A percentile compares a stretch with the other conserved stretches of the same genome.
Evolutionary conservation across 257 asterid genomes (phyloP).

Genomic region (Jaltomata sinuosa): DNA sequence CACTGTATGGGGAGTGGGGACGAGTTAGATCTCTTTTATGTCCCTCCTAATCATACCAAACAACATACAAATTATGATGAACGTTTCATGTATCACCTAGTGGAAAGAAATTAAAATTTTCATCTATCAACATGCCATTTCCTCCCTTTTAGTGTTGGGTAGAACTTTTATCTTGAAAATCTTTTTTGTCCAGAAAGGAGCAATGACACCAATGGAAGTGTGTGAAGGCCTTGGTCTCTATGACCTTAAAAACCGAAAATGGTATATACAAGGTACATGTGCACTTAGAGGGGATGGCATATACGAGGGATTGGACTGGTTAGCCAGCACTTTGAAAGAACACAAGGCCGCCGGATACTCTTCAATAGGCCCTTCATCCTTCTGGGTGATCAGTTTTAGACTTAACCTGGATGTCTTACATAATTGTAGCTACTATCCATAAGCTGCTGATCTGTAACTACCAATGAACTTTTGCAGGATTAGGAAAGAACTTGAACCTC

Average conservation of each 20-base stretch:
- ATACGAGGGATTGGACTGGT: slow-evolving; percentile 96
- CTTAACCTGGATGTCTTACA: neutral
- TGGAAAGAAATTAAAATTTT: neutral
- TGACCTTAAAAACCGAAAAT: slow-evolving; percentile 77
- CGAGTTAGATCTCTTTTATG: neutral
- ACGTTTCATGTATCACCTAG: neutral
- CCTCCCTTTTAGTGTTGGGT: neutral
- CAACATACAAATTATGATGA: neutral
- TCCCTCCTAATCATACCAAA: neutral
- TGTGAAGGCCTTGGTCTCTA: slow-evolving; percentile 85
- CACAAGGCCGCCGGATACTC: slow-evolving; percentile 78
- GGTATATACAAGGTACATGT: slow-evolving; percentile 96
- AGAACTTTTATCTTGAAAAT: neutral
- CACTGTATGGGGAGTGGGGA: neutral
- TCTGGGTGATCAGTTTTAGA: slow-evolving; percentile 35
- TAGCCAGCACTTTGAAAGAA: slow-evolving; percentile 79
- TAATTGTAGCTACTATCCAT: neutral
- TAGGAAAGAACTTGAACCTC: neutral
- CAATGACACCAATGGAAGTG: slow-evolving; percentile 88
- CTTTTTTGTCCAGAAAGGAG: slow-evolving; percentile 58
- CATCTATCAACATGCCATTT: neutral
- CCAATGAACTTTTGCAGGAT: neutral
- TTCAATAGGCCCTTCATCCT: slow-evolving; percentile 67
- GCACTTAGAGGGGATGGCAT: slow-evolving; percentile 93
- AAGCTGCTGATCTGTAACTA: neutral